Percentiles rank a stretch among this genome's conserved stretches.
Conservation (phyloP, 176 grass and related monocot species). For the Rhynchospora tenuis region DNA sequence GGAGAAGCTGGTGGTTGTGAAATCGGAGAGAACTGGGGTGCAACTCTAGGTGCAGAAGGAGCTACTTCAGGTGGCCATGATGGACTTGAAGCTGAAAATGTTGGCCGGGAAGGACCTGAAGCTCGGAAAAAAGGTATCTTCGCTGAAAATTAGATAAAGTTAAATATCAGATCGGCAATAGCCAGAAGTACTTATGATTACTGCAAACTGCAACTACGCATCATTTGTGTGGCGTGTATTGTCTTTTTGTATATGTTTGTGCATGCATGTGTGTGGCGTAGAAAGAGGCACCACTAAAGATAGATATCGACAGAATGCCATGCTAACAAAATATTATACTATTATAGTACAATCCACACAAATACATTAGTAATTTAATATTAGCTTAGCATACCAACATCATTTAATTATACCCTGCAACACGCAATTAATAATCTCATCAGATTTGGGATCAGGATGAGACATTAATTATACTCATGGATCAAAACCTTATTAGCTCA, state of each 20-base stretch:
- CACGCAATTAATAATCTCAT: not conserved
- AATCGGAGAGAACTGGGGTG: conserved; percentile 45
- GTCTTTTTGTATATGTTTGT: not conserved
- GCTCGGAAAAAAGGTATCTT: conserved; percentile 19
- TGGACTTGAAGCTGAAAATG: conserved; percentile 35
- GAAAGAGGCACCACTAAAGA: not conserved
- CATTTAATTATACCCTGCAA: not conserved
- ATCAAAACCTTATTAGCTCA: not conserved
- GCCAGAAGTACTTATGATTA: not conserved
- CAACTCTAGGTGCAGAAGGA: conserved; percentile 24
- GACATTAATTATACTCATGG: not conserved
- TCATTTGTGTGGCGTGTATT: not conserved
- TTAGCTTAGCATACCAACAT: not conserved
- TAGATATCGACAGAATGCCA: not conserved
- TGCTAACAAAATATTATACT: conserved; percentile 5
- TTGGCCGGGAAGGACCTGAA: not conserved
- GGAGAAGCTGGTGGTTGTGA: conserved; percentile 32
- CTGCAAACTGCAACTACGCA: not conserved
- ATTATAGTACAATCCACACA: not conserved
- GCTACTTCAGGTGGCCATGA: conserved; percentile 32
- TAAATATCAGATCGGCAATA: not conserved
- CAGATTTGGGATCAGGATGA: not conserved
- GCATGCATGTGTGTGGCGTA: too few species aligned
- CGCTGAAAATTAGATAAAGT: conserved; percentile 8
- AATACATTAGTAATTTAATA: not conserved